These are phyloP conservation scores for Anethum foeniculum DNA, from an alignment of 140 eudicot species.

Conservation along the genomic window DNA sequence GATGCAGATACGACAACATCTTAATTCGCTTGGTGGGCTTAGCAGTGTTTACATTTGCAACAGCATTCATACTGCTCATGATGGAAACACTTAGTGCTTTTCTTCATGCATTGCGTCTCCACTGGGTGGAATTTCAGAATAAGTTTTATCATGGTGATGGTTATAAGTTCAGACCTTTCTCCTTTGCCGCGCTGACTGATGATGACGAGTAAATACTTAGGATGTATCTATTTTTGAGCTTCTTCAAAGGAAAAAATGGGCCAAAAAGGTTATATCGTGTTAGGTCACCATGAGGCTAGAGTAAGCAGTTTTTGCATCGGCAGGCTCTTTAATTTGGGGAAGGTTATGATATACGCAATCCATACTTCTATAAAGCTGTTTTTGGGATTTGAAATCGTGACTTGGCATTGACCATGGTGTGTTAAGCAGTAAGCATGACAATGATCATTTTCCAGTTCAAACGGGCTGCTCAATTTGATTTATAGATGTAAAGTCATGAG, in stretches of 20 bases:
- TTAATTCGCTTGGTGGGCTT: constrained; percentile 41
- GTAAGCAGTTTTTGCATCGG: neutral
- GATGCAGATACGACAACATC: constrained; percentile 45
- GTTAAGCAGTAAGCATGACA: neutral
- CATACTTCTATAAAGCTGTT: neutral
- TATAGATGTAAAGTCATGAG: neutral
- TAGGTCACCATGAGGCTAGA: neutral
- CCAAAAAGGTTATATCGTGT: neutral
- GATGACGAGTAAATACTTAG: constrained; percentile 34
- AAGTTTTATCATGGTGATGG: constrained; percentile 59
- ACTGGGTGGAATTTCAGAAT: constrained; percentile 56
- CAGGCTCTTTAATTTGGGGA: neutral
- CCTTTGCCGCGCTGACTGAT: constrained; percentile 41
- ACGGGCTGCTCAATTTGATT: neutral
- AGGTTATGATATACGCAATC: neutral
- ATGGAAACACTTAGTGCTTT: constrained; percentile 62
- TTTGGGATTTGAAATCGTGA: neutral
- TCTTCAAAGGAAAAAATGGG: neutral
- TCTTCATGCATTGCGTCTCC: constrained; percentile 60
- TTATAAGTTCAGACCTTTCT: constrained; percentile 47
- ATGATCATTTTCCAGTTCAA: neutral
- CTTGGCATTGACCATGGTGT: neutral
- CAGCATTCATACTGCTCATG: constrained; percentile 51
- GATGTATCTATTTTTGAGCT: neutral
- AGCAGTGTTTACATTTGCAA: constrained; percentile 48